phyloP scores from a whole-genome alignment of 2,329 filamentous ascomycete genomes.

The Akanthomyces lecanii region DNA sequence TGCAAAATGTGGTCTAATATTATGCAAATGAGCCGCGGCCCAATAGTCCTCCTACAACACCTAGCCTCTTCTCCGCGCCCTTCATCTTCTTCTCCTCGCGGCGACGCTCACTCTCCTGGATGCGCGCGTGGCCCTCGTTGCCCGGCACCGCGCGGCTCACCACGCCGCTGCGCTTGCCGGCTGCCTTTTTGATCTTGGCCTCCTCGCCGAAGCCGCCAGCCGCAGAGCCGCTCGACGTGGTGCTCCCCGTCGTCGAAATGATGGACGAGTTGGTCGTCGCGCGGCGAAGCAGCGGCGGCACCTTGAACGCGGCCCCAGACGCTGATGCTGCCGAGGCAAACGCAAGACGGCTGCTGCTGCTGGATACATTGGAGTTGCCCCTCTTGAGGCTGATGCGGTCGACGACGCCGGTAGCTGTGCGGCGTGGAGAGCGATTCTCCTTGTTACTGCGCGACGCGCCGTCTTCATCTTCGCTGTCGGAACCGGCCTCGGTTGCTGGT shows the following conservation, averaged over 20 bases:
- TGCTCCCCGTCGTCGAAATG: conserved; percentile 27
- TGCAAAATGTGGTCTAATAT: background rate
- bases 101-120: conserved; percentile 54
- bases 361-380: conserved; percentile 35
- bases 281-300: conserved; percentile 66
- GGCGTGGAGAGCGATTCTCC: conserved; percentile 42
- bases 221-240: conserved; percentile 18
- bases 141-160: conserved; percentile 55
- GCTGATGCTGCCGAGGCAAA: conserved; percentile 46
- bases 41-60: conserved; percentile 56
- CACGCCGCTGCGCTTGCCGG: conserved; percentile 56
- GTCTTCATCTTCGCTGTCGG: conserved; percentile 40
- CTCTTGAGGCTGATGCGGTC: conserved; percentile 72
- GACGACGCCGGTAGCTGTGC: conserved; percentile 48
- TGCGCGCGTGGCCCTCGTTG: conserved; percentile 50
- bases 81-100: conserved; percentile 55
- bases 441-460: conserved; percentile 38
- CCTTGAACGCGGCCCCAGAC: conserved; percentile 50
- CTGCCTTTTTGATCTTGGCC: conserved; percentile 56
- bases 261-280: conserved; percentile 64
- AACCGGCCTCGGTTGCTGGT: conserved; percentile 37
- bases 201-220: conserved; percentile 42
- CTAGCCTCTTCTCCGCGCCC: conserved; percentile 53
- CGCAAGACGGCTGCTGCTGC: conserved; percentile 44
- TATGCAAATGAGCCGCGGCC: conserved; percentile 44